Conservation (phyloP, 83 land plant genomes). For the Picea abies region DNA sequence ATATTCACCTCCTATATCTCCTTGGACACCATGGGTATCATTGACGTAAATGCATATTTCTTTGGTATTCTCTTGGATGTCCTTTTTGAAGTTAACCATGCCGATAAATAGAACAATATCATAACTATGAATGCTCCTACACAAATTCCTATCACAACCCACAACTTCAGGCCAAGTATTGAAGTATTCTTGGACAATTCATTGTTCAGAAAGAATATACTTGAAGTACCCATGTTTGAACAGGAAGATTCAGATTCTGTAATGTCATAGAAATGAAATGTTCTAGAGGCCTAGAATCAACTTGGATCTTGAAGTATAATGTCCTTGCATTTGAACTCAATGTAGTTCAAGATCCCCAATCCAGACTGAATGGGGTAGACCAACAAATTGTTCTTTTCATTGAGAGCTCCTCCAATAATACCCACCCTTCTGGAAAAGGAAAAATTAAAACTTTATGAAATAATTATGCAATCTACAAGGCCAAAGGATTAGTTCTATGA, state of each 20-base stretch:
- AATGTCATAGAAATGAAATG: not conserved
- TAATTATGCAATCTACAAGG: not conserved
- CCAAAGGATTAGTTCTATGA: too few relatives aligned
- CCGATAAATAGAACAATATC: too few relatives aligned
- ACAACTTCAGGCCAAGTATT: conserved; percentile 46
- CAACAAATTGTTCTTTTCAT: not conserved
- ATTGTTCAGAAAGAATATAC: conserved; percentile 28
- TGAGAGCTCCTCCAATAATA: not conserved
- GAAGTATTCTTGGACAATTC: conserved; percentile 46
- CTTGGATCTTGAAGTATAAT: not conserved
- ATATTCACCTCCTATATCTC: conserved; percentile 61
- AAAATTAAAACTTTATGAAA: not conserved
- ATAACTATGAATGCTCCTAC: conserved; percentile 20
- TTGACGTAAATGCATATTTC: conserved; percentile 23
- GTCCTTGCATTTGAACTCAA: not conserved
- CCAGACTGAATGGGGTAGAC: not conserved
- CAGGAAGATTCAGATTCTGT: not conserved
- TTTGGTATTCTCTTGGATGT: too few relatives aligned
- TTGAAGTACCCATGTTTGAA: conserved; percentile 23
- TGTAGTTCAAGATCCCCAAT: not conserved
- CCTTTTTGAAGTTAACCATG: too few relatives aligned
- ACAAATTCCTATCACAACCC: conserved; percentile 64
- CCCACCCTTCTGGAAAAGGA: not conserved
- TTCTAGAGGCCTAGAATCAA: not conserved
- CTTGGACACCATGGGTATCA: conserved; percentile 64